phyloP scores from a whole-genome alignment of 2,329 filamentous ascomycete genomes.

The Claviceps sp. region DNA sequence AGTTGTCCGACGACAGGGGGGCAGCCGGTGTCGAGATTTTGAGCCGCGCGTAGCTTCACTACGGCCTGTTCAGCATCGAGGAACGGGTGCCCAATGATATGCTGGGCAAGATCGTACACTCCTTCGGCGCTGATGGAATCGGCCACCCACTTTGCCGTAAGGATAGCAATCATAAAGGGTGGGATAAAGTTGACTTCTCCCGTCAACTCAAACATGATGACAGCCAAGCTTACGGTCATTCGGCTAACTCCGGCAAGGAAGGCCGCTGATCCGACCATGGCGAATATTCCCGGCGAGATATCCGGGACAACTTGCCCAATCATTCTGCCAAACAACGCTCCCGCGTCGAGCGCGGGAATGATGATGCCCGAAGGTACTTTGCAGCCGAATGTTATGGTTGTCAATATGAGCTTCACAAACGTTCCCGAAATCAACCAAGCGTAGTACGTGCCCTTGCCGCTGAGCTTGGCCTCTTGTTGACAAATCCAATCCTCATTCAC shows the following conservation, averaged over 20 bases:
- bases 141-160: slow-evolving; percentile 45
- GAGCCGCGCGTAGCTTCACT: slow-evolving; percentile 18
- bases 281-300: slow-evolving; percentile 45
- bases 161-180: slow-evolving; percentile 45
- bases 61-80: slow-evolving; percentile 37
- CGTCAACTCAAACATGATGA: slow-evolving; percentile 50
- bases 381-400: slow-evolving; percentile 44
- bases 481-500: slow-evolving; percentile 32
- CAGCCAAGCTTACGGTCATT: slow-evolving; percentile 44
- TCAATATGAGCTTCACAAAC: slow-evolving; percentile 39
- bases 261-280: slow-evolving; percentile 45
- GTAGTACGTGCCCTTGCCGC: slow-evolving; percentile 28
- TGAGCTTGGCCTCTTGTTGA: slow-evolving; percentile 26
- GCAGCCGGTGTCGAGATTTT: slow-evolving; percentile 16
- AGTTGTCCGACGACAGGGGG: slow-evolving; percentile 28
- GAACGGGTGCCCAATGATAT: slow-evolving; percentile 44
- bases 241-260: slow-evolving; percentile 45
- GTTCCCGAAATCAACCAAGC: slow-evolving; percentile 39
- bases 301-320: slow-evolving; percentile 24
- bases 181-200: slow-evolving; percentile 44
- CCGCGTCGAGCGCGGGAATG: slow-evolving; percentile 44
- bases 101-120: slow-evolving; percentile 47
- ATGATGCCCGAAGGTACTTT: slow-evolving; percentile 49
- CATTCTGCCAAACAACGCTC: slow-evolving; percentile 43
- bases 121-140: slow-evolving; percentile 38